phyloP scores from a whole-genome alignment of 345 rosid genomes.

The Aquilaria sinensis region DNA sequence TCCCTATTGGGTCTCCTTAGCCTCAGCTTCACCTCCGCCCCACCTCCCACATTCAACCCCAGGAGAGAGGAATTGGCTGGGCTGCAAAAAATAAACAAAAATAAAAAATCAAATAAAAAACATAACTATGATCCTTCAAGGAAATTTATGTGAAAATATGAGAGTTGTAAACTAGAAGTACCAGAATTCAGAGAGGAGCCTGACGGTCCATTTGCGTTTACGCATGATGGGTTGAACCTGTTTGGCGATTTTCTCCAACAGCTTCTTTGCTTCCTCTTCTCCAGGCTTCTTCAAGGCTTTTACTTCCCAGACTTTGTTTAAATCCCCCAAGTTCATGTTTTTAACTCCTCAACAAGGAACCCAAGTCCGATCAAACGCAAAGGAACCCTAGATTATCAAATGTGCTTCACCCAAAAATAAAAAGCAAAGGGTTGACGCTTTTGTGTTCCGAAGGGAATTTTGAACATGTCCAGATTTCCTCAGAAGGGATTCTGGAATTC shows the following conservation, averaged over 20 bases:
- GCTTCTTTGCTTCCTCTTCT: conserved; percentile 61
- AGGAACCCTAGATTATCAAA: too few species aligned
- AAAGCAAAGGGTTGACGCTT: too few species aligned
- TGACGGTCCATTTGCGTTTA: conserved; percentile 36
- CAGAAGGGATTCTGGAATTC: too few species aligned
- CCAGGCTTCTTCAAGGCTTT: conserved; percentile 63
- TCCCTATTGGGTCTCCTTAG: conserved; percentile 69
- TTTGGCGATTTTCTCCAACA: conserved; percentile 56
- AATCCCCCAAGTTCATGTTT: conserved; percentile 20
- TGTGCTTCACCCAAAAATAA: too few species aligned
- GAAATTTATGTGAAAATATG: neutral
- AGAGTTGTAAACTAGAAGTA: neutral
- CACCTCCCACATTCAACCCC: conserved; percentile 73
- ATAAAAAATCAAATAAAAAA: neutral
- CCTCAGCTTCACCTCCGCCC: conserved; percentile 69
- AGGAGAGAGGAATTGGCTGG: conserved; percentile 62
- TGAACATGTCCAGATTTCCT: too few species aligned
- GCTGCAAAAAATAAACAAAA: conserved; percentile 26
- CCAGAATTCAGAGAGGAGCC: conserved; percentile 42
- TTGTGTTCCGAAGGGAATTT: too few species aligned
- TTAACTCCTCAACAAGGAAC: too few species aligned
- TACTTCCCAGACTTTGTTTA: conserved; percentile 68
- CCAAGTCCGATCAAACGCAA: neutral
- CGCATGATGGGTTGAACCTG: conserved; percentile 43
- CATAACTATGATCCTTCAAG: neutral